Percentiles rank a stretch among this genome's conserved stretches.
These are phyloP conservation scores for Emmonsiellopsis sp. DNA, from an alignment of 2,329 filamentous ascomycete species.

Conservation along the genomic window DNA sequence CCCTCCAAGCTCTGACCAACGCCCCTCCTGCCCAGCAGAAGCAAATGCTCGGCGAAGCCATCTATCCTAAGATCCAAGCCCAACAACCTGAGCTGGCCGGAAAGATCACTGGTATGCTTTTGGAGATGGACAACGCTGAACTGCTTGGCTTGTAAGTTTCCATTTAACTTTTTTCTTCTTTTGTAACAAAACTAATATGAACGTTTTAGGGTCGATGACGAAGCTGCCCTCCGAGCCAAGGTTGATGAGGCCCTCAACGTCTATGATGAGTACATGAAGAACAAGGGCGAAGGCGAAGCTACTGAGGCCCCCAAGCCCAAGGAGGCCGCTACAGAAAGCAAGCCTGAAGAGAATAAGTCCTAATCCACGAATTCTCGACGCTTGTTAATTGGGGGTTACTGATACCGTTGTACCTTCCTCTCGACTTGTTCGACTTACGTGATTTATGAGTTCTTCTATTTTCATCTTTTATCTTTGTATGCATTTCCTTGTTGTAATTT, in stretches of 20 bases:
- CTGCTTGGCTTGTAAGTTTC: conserved; percentile 83
- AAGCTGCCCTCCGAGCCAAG: conserved; percentile 81
- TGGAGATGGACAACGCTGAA: conserved; percentile 98
- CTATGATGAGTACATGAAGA: conserved; percentile 98
- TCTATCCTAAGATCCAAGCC: conserved; percentile 96
- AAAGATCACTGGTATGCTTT: conserved; percentile 99
- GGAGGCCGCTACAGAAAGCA: conserved; percentile 28
- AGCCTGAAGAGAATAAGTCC: conserved; percentile 26
- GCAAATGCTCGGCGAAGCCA: conserved; percentile 93
- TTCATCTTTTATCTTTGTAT: neutral
- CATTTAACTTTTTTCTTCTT: conserved; percentile 2
- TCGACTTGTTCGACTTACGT: neutral
- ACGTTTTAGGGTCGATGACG: conserved; percentile 67
- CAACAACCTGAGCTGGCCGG: conserved; percentile 93
- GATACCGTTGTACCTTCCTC: neutral
- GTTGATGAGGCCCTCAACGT: conserved; percentile 95
- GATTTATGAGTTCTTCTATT: conserved; percentile 2
- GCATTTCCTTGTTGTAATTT: neutral
- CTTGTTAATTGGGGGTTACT: conserved; percentile 2
- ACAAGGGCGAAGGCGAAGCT: conserved; percentile 46
- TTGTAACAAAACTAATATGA: conserved; percentile 12
- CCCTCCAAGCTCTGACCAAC: conserved; percentile 40
- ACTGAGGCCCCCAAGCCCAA: conserved; percentile 36
- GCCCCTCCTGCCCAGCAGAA: conserved; percentile 73
- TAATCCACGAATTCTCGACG: conserved; percentile 7